A percentile compares a stretch with the other conserved stretches of the same genome.
phyloP scores from a whole-genome alignment of 73 alveolate species.

The Blepharisma stoltei region DNA sequence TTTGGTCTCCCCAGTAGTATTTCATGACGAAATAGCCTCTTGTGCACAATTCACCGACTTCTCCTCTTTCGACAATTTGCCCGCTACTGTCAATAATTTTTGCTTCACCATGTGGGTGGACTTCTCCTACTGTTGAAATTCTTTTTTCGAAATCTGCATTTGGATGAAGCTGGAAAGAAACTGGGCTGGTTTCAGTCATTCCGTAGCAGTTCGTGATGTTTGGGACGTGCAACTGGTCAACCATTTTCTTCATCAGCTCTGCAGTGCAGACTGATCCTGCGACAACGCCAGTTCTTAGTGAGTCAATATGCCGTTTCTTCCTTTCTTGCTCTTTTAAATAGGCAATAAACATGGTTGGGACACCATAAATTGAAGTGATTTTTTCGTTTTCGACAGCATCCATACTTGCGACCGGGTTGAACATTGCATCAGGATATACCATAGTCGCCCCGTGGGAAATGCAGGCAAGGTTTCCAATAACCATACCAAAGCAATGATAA shows the following conservation, averaged over 20 bases:
- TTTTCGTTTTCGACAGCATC: conserved; percentile 49
- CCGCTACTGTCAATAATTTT: conserved; percentile 35
- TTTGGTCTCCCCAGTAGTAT: conserved; percentile 75
- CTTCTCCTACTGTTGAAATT: conserved; percentile 53
- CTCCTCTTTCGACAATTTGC: conserved; percentile 41
- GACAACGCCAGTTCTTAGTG: conserved; percentile 68
- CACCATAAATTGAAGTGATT: conserved; percentile 68
- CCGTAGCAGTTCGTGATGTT: conserved; percentile 48
- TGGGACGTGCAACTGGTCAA: conserved; percentile 28
- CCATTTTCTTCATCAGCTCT: conserved; percentile 40
- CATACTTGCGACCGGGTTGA: conserved; percentile 55
- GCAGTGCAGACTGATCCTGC: conserved; percentile 77
- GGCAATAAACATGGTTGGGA: conserved; percentile 80
- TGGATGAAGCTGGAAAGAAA: conserved; percentile 30
- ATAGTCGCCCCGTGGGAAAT: conserved; percentile 62
- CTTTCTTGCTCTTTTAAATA: conserved; percentile 47
- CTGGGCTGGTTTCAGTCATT: conserved; percentile 49
- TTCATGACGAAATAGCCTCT: conserved; percentile 72
- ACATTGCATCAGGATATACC: conserved; percentile 73
- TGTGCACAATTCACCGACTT: conserved; percentile 58
- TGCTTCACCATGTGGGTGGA: conserved; percentile 44
- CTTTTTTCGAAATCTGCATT: conserved; percentile 34
- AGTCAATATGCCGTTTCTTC: conserved; percentile 33
- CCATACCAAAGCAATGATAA: conserved; percentile 89
- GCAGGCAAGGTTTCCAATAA: conserved; percentile 69